Base-by-base conservation (phyloP, 208 protist genomes). In the Leishmania guyanensis region DNA sequence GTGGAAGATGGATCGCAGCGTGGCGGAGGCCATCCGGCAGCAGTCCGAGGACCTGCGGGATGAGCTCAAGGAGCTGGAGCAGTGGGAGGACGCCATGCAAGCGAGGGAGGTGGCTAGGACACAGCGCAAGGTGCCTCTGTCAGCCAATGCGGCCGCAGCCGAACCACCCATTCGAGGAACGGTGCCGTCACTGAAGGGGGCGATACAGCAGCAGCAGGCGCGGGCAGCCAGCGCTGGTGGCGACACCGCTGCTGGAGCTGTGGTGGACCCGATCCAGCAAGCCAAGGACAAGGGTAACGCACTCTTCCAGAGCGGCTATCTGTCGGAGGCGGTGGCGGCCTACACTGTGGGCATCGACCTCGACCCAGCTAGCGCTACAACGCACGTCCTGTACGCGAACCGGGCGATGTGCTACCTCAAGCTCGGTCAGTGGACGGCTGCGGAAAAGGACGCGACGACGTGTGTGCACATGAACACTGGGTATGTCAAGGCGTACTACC, bases 401-500 rank as follows among this genome's bases (percentile, higher is more conserved):
- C 90, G 94, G 43, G 84, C 94, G 1, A 92, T 97, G 89, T 96
- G 93, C 78, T 92, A 93, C 71, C 84, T 98, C 58, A 97, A 97
- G 80, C 74, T 90, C 33, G 83, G 87, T 20, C 73, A 89, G 69
- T 97, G 94, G 94, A 84, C 75, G 1, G 84, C 91, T 26, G 95
- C 95, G 2, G 95, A 98, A 79, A 87, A 89, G 69, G 95, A 98
- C 75, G 92, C 94, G 29, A 92, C 92, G 16, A 89, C 80, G 8
- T 96, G 92, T 71, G 72, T 97, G 64, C 88, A 93, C 70, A 84
- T 96, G 86, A 95, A 96, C 77, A 87, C 86, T n/a, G 86, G 84
- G 26, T 97, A 97, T 74, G 84, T 92, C 12, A 98, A 98, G 86
- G 95, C 86, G 2, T 97, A 96, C 81, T 98, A 92, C 80, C 90